Evolutionary conservation across 1,284 basidiomycete genomes (phyloP).

Genomic region (Cutaneotrichosporon sp.): DNA sequence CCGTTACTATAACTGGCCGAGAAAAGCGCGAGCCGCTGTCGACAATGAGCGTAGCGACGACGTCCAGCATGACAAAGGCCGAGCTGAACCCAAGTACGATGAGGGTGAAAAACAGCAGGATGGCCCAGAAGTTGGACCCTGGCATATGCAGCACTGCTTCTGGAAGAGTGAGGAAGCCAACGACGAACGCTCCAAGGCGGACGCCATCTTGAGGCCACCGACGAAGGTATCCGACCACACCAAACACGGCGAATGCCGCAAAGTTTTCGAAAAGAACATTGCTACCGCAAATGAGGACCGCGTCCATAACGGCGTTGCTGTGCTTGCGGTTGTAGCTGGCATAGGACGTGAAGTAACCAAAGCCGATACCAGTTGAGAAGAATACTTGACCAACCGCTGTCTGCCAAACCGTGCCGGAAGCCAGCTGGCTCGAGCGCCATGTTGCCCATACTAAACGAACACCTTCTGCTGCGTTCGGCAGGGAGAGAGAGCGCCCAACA

Average conservation of each 20-base stretch:
- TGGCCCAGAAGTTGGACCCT: slow-evolving; percentile 25
- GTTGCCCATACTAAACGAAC: slow-evolving; percentile 24
- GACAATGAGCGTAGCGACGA: slow-evolving; percentile 20
- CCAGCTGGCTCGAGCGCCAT: slow-evolving; percentile 16
- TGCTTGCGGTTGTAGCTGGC: slow-evolving; percentile 27
- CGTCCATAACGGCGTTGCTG: slow-evolving; percentile 28
- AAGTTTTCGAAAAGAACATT: slow-evolving; percentile 28
- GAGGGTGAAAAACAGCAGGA: slow-evolving; percentile 25
- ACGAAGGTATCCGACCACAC: slow-evolving; percentile 22
- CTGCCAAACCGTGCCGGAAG: slow-evolving; percentile 19
- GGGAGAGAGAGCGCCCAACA: slow-evolving; percentile 20
- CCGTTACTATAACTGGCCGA: slow-evolving; percentile 21
- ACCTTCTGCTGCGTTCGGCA: slow-evolving; percentile 20
- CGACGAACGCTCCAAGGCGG: slow-evolving; percentile 33
- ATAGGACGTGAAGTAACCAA: slow-evolving; percentile 27
- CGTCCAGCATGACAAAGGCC: slow-evolving; percentile 28
- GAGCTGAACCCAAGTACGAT: slow-evolving; percentile 24
- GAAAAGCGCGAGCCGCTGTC: slow-evolving; percentile 20
- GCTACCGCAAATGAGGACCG: slow-evolving; percentile 18
- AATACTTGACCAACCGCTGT: slow-evolving; percentile 26
- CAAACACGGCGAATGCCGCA: slow-evolving; percentile 23
- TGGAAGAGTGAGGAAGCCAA: slow-evolving; percentile 28
- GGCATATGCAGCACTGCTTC: slow-evolving; percentile 27
- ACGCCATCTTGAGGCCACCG: slow-evolving; percentile 23
- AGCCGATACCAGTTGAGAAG: slow-evolving; percentile 28